These are phyloP conservation scores for Colletotrichum sp. DNA, from an alignment of 2,329 filamentous ascomycete species.

Conservation along the genomic window DNA sequence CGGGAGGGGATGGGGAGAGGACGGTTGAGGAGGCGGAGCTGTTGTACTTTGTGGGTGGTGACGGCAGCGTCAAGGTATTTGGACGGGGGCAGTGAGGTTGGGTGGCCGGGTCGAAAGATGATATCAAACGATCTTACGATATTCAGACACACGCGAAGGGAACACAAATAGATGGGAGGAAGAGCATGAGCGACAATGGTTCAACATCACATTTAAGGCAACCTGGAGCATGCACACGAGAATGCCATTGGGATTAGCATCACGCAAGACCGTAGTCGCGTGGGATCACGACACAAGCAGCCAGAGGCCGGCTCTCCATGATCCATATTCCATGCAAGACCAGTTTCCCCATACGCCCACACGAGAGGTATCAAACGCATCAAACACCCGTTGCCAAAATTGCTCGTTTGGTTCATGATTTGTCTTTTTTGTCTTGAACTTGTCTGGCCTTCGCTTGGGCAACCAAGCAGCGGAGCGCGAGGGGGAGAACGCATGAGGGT, in stretches of 20 bases:
- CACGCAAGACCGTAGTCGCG: neutral
- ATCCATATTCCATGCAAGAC: slow-evolving; percentile 9
- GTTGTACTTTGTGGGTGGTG: slow-evolving; percentile 80
- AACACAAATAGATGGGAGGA: neutral
- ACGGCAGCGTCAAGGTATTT: slow-evolving; percentile 84
- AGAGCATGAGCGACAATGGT: neutral
- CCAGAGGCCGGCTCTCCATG: slow-evolving; percentile 11
- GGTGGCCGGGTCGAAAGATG: neutral
- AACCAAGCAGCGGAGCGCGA: slow-evolving; percentile 6
- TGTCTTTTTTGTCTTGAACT: slow-evolving; percentile 1
- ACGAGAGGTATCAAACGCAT: slow-evolving; percentile 12
- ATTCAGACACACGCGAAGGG: neutral
- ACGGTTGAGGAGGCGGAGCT: slow-evolving; percentile 69
- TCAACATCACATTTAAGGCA: neutral
- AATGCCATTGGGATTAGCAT: neutral
- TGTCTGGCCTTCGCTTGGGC: slow-evolving; percentile 7
- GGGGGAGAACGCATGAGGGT: neutral
- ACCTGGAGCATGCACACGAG: neutral
- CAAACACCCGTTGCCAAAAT: neutral
- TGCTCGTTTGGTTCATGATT: slow-evolving; percentile 2
- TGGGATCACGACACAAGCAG: neutral
- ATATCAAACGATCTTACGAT: neutral
- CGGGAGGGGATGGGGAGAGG: slow-evolving; percentile 45
- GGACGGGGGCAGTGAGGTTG: slow-evolving; percentile 68
- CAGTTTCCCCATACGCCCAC: neutral